A percentile compares a stretch with the other conserved stretches of the same genome.
Evolutionary conservation across 768 basidiomycete genomes (phyloP).

Genomic region (Hydnomerulius pinastri): DNA sequence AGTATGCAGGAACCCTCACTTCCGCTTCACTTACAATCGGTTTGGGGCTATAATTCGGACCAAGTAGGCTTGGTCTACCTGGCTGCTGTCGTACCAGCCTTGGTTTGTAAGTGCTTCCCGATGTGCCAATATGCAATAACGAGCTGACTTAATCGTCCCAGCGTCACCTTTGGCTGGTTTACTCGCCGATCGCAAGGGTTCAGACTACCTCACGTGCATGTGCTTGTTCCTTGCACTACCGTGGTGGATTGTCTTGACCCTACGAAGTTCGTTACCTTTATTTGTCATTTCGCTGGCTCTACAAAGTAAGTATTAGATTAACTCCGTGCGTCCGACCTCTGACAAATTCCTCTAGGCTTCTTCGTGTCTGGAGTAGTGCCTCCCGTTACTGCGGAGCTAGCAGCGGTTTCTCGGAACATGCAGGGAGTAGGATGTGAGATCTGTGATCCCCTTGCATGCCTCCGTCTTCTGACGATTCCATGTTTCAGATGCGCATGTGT

Average conservation of each 20-base stretch:
- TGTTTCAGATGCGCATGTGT: constrained; percentile 65
- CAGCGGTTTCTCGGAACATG: constrained; percentile 54
- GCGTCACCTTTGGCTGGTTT: constrained; percentile 64
- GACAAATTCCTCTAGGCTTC: constrained; percentile 45
- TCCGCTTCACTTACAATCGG: constrained; percentile 51
- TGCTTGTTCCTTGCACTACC: constrained; percentile 57
- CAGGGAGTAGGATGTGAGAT: constrained; percentile 69
- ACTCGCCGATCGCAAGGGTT: constrained; percentile 54
- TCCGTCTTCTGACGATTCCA: constrained; percentile 1
- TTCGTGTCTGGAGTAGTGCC: constrained; percentile 61
- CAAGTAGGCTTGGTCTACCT: constrained; percentile 68
- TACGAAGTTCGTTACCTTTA: constrained; percentile 52
- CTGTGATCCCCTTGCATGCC: background rate
- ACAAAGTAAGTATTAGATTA: constrained; percentile 45
- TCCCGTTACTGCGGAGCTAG: constrained; percentile 68
- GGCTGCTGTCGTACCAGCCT: constrained; percentile 60
- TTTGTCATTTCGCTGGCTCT: constrained; percentile 45
- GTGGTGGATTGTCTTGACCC: constrained; percentile 60
- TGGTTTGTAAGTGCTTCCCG: constrained; percentile 55
- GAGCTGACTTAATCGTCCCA: constrained; percentile 25
- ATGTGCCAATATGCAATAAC: background rate
- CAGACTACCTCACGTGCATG: constrained; percentile 53
- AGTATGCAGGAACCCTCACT: constrained; percentile 58
- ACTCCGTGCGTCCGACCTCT: background rate
- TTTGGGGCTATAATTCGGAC: constrained; percentile 50